Base-by-base conservation (phyloP, 139 green algal species). In the Chlamydomonas sphaeroides region DNA sequence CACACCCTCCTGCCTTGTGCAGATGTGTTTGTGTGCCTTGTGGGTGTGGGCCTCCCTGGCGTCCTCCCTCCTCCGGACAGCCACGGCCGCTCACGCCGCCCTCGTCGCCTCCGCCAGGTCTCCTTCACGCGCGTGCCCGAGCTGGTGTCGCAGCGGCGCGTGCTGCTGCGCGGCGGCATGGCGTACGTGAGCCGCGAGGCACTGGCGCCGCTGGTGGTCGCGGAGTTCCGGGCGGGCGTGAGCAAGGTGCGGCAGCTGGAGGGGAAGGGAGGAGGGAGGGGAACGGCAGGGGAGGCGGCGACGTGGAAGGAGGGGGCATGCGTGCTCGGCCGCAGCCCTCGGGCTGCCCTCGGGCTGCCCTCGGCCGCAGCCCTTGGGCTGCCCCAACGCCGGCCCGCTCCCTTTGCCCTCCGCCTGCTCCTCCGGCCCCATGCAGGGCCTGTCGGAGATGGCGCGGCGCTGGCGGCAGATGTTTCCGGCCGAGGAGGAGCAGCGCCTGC, bases 171-270 rank as follows among this genome's bases (percentile, higher is more conserved):
- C 0, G 67, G 66, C 1, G 96, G 96, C 20, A 89, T 72, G 33
- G 96, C 96, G 0, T 98, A 94, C 59, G 93, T 99, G 35, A 87
- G 86, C 17, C 70, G 85, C 18, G 89, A 96, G 38, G 91, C 97
- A 75, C 85, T 96, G 76, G 88, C 80, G 3, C 88, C 85, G 6
- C 87, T 97, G 51, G 92, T 97, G 69, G 90, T 95, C 36, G 89
- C 92, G 53, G 91, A 93, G 65, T 97, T 97, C 87, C 72, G 92
- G 30, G 68, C 77, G 4, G 7, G 35, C 18, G 78, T 95, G 21
- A 89, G 85, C 71, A 93, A 94, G 85, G 88, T 92, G 36, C 2
- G 69, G 69, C 14, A 17, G 17, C 15, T 28, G 51, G 15, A 28
- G 20, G 4, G 51, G 51, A n/a, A n/a, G n/a, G n/a, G n/a, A n/a